Conservation (phyloP, 371 early-diverging fungal genomes). For the Lichtheimia corymbifera region DNA sequence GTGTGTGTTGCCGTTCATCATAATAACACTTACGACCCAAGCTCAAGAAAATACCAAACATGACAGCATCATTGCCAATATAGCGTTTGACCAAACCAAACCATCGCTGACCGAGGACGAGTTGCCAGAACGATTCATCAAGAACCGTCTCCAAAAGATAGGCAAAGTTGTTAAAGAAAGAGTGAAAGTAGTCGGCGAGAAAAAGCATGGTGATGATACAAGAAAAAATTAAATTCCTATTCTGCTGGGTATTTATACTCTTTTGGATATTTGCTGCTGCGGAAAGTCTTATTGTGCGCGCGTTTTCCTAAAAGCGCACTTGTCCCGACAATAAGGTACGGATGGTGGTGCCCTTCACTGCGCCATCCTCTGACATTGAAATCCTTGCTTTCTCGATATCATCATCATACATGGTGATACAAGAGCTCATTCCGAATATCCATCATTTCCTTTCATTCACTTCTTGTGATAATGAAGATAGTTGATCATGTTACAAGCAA, state of each 20-base stretch:
- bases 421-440: too few relatives aligned
- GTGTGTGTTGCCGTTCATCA: too few relatives aligned
- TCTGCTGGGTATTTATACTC: neutral
- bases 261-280: neutral
- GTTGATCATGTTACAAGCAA: too few relatives aligned
- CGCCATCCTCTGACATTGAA: too few relatives aligned
- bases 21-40: constrained; percentile 11
- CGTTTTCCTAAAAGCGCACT: neutral
- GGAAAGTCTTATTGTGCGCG: neutral
- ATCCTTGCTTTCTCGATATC: too few relatives aligned
- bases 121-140: constrained; percentile 26
- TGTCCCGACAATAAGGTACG: too few relatives aligned
- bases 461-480: too few relatives aligned
- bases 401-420: too few relatives aligned
- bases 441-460: too few relatives aligned
- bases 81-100: constrained; percentile 10
- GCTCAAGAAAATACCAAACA: constrained; percentile 10
- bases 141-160: neutral
- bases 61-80: constrained; percentile 16
- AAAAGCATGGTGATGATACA: neutral
- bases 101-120: constrained; percentile 17
- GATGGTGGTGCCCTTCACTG: too few relatives aligned
- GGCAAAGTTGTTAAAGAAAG: constrained; percentile 3
- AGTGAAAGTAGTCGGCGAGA: neutral
- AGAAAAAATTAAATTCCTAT: neutral